Evolutionary conservation across 2,329 filamentous ascomycete species (phyloP).

Genomic region (Monosporascus sp.): DNA sequence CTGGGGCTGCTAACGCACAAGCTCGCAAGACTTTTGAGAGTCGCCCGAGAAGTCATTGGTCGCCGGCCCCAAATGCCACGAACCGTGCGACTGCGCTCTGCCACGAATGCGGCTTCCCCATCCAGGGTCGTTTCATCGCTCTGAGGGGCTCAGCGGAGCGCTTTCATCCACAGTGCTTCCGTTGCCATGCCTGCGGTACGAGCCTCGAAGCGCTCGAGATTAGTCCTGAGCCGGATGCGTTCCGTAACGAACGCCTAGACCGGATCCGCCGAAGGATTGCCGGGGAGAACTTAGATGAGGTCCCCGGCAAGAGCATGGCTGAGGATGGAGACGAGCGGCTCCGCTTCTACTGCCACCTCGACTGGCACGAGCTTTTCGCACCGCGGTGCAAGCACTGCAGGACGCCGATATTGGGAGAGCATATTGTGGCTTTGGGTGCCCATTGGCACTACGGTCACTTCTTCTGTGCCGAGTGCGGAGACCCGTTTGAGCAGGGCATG

Average conservation of each 20-base stretch:
- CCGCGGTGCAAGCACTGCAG: conserved; percentile 94
- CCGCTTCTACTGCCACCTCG: conserved; percentile 95
- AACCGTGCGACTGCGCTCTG: conserved; percentile 65
- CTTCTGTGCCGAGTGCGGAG: conserved; percentile 97
- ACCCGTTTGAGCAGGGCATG: conserved; percentile 74
- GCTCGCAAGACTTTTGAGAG: conserved; percentile 33
- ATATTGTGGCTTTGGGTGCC: conserved; percentile 86
- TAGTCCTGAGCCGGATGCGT: conserved; percentile 78
- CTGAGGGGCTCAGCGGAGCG: conserved; percentile 67
- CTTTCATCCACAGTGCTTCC: conserved; percentile 92
- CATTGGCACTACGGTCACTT: conserved; percentile 98
- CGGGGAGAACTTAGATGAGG: conserved; percentile 56
- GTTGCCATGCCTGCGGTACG: conserved; percentile 81
- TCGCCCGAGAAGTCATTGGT: conserved; percentile 52
- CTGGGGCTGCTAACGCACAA: conserved; percentile 29
- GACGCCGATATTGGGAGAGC: conserved; percentile 92
- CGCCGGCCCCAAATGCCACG: conserved; percentile 42
- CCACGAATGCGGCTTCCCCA: conserved; percentile 76
- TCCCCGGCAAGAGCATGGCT: conserved; percentile 56
- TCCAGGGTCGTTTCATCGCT: conserved; percentile 85
- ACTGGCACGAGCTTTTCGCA: conserved; percentile 93
- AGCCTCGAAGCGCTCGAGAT: conserved; percentile 93
- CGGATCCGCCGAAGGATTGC: conserved; percentile 60
- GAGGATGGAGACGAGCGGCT: conserved; percentile 69
- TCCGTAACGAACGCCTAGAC: conserved; percentile 65